phyloP scores from a whole-genome alignment of 2,329 filamentous ascomycete species.

The Aphanocladium album region DNA sequence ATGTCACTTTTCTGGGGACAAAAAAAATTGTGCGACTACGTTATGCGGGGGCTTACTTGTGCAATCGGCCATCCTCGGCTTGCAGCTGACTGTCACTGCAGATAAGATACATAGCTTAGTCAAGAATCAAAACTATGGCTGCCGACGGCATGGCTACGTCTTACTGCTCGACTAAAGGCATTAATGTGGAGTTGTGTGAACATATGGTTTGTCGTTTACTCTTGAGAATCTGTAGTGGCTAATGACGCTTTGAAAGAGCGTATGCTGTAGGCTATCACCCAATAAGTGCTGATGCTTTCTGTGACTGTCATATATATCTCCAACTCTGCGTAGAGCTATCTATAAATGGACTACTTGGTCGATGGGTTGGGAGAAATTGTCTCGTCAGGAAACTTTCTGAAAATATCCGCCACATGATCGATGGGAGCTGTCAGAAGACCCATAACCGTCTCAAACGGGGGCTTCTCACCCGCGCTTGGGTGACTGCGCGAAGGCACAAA shows the following conservation, averaged over 20 bases:
- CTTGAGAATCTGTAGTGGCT: too few species aligned
- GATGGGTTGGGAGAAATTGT: slow-evolving; percentile 12
- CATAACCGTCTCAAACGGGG: slow-evolving; percentile 51
- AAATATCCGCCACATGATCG: slow-evolving; percentile 50
- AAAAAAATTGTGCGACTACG: slow-evolving; percentile 1
- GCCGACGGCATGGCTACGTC: too few species aligned
- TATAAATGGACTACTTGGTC: neutral
- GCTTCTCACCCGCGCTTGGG: slow-evolving; percentile 44
- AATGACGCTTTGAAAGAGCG: too few species aligned
- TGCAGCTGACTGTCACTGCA: neutral
- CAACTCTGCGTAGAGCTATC: too few species aligned
- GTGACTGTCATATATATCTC: too few species aligned
- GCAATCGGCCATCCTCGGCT: neutral
- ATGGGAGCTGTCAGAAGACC: slow-evolving; percentile 52
- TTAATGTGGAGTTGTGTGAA: neutral
- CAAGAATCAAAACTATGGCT: neutral
- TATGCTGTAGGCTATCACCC: too few species aligned
- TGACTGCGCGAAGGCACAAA: slow-evolving; percentile 50
- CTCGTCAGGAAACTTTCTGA: slow-evolving; percentile 47
- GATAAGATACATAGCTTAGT: neutral
- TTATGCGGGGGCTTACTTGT: neutral
- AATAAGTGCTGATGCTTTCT: too few species aligned
- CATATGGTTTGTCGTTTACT: too few species aligned
- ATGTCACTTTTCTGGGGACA: neutral
- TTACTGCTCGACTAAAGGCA: neutral